These are phyloP conservation scores for Candida boleticola DNA, from an alignment of 805 yeast genomes.

Conservation along the genomic window DNA sequence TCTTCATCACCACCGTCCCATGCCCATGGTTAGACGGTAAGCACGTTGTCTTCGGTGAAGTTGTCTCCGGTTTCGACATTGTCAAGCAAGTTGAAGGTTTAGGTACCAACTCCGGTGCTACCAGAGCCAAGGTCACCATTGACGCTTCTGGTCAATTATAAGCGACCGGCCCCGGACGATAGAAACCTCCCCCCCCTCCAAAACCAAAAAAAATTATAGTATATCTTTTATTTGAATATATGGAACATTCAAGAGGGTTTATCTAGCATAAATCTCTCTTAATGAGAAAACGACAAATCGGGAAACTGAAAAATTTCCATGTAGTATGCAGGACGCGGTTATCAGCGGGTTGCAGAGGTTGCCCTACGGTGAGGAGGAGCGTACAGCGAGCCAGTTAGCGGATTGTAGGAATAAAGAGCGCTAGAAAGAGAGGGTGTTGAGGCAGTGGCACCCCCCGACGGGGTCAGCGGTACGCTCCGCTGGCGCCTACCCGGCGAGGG, in stretches of 20 bases:
- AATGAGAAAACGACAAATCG: background rate
- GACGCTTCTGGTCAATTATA: constrained; percentile 59
- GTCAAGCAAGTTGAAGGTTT: constrained; percentile 59
- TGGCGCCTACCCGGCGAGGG: too few species aligned
- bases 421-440: background rate
- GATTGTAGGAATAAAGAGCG: background rate
- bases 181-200: background rate
- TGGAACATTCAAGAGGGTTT: background rate
- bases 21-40: constrained; percentile 78
- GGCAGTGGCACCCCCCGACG: background rate
- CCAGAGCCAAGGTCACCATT: constrained; percentile 62
- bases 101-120: constrained; percentile 68
- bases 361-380: too few species aligned
- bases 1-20: constrained; percentile 79
- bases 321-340: background rate
- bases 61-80: constrained; percentile 58
- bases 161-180: constrained; percentile 7
- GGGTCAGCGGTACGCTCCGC: too few species aligned
- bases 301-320: background rate
- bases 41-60: constrained; percentile 80
- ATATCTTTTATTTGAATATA: background rate
- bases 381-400: too few species aligned
- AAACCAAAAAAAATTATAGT: too few species aligned
- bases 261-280: background rate
- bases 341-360: too few species aligned